Evolutionary conservation across 129 eudicot species (phyloP), one percentile per base, ranked within the genome.

Genomic region (Tagetes patula): DNA sequence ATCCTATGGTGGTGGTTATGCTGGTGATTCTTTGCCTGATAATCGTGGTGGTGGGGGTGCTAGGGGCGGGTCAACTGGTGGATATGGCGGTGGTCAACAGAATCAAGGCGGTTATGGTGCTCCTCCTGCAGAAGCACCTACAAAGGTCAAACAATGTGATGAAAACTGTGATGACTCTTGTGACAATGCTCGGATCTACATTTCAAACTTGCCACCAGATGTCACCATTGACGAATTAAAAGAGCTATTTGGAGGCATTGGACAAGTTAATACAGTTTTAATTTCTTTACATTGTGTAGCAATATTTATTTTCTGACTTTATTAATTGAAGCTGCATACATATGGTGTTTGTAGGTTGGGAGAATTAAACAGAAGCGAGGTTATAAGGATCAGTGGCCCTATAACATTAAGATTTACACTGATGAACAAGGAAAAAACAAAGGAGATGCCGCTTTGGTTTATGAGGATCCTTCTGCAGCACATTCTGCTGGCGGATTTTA

Each of bases 301-400:
- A n/a, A 10, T 54, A 72, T 6, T 38, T 10, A 6, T 36, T 30
- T 31, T 41, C 40, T 6, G 6, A 20, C 50, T 11, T 38, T 58
- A 14, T 47, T 30, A 32, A 31, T 47, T n/a, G 52, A n/a, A 58
- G 12, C 11, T 36, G 65, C 39, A 59, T 33, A 5, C n/a, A 8
- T 52, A 43, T 75, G 8, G 5, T 68, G 36, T 42, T 59, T 70
- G 4, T 71, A 94, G 99, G 99, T 94, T 76, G 99, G 91, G 71
- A 90, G 91, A 66, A 85, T 94, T 66, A 94, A 94, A 84, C 97
- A 94, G 82, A 90, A 94, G 87, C 76, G 97, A 69, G 99, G 99
- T 2, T 94, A 88, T 73, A 94, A 94, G 85, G 99, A 94, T 65
- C 99, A 94, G 73, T 94, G 99, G 97, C 99, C 99, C 31, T 94